Evolutionary conservation across 352 stramenopile species (phyloP).

Genomic region (Globisporangium lucens): DNA sequence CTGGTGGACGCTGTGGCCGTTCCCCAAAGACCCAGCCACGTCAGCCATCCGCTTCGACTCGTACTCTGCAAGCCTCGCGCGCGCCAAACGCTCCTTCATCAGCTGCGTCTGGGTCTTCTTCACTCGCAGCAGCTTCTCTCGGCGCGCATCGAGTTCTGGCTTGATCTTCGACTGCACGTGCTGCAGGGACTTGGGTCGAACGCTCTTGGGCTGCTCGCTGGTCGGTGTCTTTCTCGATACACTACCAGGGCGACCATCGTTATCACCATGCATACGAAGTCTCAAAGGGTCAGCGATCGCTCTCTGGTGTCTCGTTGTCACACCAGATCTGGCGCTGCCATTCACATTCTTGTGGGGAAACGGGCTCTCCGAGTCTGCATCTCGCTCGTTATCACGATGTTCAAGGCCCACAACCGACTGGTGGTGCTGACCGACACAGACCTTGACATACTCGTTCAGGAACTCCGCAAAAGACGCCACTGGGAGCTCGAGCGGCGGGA

Average conservation of each 20-base stretch:
- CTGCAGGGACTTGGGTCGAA: conserved; percentile 24
- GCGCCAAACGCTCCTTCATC: conserved; percentile 66
- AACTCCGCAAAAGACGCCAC: conserved; percentile 59
- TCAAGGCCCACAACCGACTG: neutral
- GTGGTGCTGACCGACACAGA: conserved; percentile 31
- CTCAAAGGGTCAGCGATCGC: neutral
- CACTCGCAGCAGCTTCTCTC: conserved; percentile 62
- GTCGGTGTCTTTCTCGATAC: neutral
- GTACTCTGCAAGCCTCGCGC: conserved; percentile 55
- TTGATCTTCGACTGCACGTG: conserved; percentile 65
- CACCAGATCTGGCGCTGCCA: neutral
- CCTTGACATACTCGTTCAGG: conserved; percentile 45
- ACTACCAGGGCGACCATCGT: neutral
- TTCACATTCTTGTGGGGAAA: neutral
- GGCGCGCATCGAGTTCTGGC: conserved; percentile 43
- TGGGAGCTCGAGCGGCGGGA: conserved; percentile 34
- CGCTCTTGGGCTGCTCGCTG: neutral
- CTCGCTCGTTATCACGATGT: neutral
- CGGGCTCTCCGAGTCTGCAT: neutral
- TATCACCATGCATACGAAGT: too few species aligned
- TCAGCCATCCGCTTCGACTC: conserved; percentile 35
- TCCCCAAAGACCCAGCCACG: neutral
- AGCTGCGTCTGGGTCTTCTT: conserved; percentile 77
- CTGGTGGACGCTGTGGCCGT: neutral
- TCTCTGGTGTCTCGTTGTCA: neutral